A percentile compares a stretch with the other conserved stretches of the same genome.
These are phyloP conservation scores for Trifolium dubium DNA, from an alignment of 306 rosid species.

Conservation along the genomic window DNA sequence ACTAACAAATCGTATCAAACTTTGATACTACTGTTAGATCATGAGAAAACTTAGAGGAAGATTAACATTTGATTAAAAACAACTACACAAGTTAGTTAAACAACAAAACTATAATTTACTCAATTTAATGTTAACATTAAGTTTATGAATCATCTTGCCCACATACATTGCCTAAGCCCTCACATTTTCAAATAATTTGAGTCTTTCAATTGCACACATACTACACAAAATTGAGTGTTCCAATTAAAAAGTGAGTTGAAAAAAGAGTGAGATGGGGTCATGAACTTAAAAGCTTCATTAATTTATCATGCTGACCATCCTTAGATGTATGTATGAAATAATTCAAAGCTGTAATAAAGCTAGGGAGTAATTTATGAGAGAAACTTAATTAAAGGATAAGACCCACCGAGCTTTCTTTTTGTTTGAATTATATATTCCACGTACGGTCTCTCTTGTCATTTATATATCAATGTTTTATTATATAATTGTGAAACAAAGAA, in stretches of 20 bases:
- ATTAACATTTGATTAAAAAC: too few relatives aligned
- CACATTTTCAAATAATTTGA: too few relatives aligned
- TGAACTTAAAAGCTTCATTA: constrained; percentile 45
- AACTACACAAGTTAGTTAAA: too few relatives aligned
- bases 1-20: too few relatives aligned
- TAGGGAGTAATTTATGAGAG: constrained; percentile 29
- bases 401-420: constrained; percentile 39
- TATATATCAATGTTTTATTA: background rate
- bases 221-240: too few relatives aligned
- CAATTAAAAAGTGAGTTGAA: background rate
- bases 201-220: too few relatives aligned
- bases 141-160: too few relatives aligned
- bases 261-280: constrained; percentile 50
- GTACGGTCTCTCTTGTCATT: background rate
- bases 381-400: constrained; percentile 40
- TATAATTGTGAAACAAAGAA: constrained; percentile 38
- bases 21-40: too few relatives aligned
- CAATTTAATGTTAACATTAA: too few relatives aligned
- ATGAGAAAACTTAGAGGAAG: too few relatives aligned
- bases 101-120: too few relatives aligned
- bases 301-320: constrained; percentile 42
- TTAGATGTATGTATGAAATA: constrained; percentile 25
- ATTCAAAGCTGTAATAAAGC: constrained; percentile 19
- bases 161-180: too few relatives aligned
- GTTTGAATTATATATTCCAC: constrained; percentile 23